A percentile compares a stretch with the other conserved stretches of the same genome.
These are phyloP conservation scores for Durio zibethinus DNA, from an alignment of 345 rosid genomes.

Conservation along the genomic window DNA sequence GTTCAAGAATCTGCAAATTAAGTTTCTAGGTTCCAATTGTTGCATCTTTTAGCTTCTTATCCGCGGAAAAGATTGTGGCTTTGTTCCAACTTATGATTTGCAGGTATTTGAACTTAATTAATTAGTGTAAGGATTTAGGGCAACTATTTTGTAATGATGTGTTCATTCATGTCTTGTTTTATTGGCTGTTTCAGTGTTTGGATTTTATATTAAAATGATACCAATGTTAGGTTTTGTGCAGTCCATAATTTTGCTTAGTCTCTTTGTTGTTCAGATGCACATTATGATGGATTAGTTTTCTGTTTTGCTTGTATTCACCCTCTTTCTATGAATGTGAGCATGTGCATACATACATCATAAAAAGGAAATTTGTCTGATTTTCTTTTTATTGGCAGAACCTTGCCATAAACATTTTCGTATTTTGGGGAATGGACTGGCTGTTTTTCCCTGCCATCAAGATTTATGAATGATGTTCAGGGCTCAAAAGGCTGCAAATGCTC, in stretches of 20 bases:
- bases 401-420: constrained; percentile 20
- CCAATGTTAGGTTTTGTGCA: background rate
- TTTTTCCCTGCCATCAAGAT: constrained; percentile 48
- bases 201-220: background rate
- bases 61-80: background rate
- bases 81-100: constrained; percentile 1
- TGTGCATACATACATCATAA: background rate
- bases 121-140: background rate
- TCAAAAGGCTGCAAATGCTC: constrained; percentile 55
- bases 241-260: background rate
- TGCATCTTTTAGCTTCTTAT: background rate
- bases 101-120: background rate
- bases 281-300: background rate
- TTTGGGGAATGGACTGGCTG: constrained; percentile 85
- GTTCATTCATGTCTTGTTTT: background rate
- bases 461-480: constrained; percentile 80
- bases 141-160: background rate
- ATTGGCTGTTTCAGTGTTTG: background rate
- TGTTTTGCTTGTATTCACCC: background rate
- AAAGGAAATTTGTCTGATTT: constrained; percentile 8
- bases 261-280: background rate
- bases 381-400: constrained; percentile 11
- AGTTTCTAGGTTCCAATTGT: background rate
- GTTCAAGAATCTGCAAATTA: background rate
- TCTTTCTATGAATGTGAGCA: background rate